Percentiles rank a stretch among this genome's conserved stretches.
phyloP scores from a whole-genome alignment of 441 rosid genomes.

The Euphorbia neoarborescens region DNA sequence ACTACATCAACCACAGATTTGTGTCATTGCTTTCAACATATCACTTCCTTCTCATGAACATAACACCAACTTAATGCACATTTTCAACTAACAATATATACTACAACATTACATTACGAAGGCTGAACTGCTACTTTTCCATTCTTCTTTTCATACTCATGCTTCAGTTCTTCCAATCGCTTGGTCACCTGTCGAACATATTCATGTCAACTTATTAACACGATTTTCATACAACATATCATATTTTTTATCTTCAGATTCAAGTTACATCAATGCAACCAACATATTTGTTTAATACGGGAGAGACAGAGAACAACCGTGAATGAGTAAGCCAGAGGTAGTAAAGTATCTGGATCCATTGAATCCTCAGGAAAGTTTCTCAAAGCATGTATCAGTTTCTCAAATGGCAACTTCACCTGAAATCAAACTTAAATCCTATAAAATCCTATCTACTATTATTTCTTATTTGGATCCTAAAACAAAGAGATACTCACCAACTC shows the following conservation, averaged over 20 bases:
- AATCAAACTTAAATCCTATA: conserved; percentile 5
- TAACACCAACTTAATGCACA: background rate
- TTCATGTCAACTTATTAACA: background rate
- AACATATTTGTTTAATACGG: background rate
- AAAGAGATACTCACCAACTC: conserved; percentile 51
- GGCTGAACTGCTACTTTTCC: conserved; percentile 32
- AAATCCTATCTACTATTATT: conserved; percentile 1
- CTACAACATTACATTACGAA: conserved; percentile 13
- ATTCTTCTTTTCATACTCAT: conserved; percentile 39
- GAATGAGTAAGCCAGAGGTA: conserved; percentile 79
- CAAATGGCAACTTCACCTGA: conserved; percentile 72
- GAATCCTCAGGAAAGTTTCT: conserved; percentile 84
- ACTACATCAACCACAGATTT: too few relatives aligned
- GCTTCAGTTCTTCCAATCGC: conserved; percentile 60
- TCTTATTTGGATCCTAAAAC: conserved; percentile 1
- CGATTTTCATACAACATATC: background rate
- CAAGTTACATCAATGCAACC: background rate
- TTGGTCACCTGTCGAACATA: conserved; percentile 42
- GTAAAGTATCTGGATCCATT: conserved; percentile 74
- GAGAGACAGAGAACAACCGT: conserved; percentile 44
- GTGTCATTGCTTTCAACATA: background rate
- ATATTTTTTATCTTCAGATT: too few relatives aligned
- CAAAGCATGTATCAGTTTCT: conserved; percentile 77
- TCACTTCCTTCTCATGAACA: background rate
- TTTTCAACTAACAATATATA: background rate